These are phyloP conservation scores for Phellopilus nigrolimitatus DNA, from an alignment of 1,284 basidiomycete genomes.

Conservation along the genomic window DNA sequence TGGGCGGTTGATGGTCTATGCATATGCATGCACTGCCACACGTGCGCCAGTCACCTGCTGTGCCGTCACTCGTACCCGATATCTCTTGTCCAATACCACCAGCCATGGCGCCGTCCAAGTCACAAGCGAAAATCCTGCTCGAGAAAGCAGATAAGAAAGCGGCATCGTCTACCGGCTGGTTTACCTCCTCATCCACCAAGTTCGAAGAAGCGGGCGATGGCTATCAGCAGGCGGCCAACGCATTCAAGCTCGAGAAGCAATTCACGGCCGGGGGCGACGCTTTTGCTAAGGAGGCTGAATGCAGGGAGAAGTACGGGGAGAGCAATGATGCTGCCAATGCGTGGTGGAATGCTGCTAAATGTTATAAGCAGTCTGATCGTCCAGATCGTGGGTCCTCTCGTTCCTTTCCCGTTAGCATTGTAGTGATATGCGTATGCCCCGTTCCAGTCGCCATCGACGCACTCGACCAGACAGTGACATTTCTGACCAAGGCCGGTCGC, in stretches of 20 bases:
- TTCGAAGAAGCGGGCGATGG: slow-evolving; percentile 94
- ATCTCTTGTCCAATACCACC: neutral
- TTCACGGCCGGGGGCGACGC: slow-evolving; percentile 90
- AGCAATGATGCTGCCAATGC: slow-evolving; percentile 91
- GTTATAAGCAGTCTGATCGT: slow-evolving; percentile 77
- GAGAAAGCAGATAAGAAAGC: slow-evolving; percentile 93
- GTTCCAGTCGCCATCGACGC: slow-evolving; percentile 83
- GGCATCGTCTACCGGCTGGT: slow-evolving; percentile 80
- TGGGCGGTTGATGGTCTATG: no score
- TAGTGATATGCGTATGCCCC: slow-evolving; percentile 21
- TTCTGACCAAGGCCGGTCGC: slow-evolving; percentile 80
- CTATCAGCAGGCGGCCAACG: slow-evolving; percentile 91
- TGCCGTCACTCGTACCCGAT: neutral
- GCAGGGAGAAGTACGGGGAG: slow-evolving; percentile 83
- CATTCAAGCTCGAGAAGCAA: slow-evolving; percentile 91
- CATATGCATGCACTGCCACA: neutral
- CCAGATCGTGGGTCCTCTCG: slow-evolving; percentile 63
- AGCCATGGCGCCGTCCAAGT: slow-evolving; percentile 43
- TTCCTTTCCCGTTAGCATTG: slow-evolving; percentile 1
- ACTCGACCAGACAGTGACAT: slow-evolving; percentile 80
- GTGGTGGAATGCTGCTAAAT: slow-evolving; percentile 95
- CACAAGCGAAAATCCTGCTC: slow-evolving; percentile 63
- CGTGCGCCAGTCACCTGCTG: neutral
- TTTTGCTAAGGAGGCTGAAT: slow-evolving; percentile 87
- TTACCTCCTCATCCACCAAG: slow-evolving; percentile 74